Conservation (phyloP, 768 basidiomycete genomes). For the Phlegmacium glaucopus region DNA sequence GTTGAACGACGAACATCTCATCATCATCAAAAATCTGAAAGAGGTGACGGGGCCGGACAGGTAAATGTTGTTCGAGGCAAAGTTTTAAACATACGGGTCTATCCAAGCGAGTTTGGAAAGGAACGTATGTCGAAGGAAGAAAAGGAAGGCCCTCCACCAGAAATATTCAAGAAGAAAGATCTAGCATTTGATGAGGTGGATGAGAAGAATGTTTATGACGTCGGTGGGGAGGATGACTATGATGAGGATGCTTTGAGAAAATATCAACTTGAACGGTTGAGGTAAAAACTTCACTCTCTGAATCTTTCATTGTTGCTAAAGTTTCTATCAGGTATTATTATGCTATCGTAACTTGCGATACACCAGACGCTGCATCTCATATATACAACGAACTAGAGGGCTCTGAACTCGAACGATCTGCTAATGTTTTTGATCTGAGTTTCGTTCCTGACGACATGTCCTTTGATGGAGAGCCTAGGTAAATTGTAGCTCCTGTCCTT, state of each 20-base stretch:
- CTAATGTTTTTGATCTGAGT: constrained; percentile 93
- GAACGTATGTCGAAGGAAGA: constrained; percentile 85
- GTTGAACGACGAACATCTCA: constrained; percentile 10
- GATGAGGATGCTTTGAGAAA: constrained; percentile 84
- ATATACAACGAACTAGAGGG: constrained; percentile 87
- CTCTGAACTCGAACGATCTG: constrained; percentile 93
- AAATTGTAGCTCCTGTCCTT: constrained; percentile 3
- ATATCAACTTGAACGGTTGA: constrained; percentile 90
- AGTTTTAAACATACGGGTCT: constrained; percentile 76
- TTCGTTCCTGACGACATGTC: constrained; percentile 89
- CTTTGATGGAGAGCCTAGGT: constrained; percentile 79
- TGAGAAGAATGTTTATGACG: constrained; percentile 61
- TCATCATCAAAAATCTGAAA: constrained; percentile 12
- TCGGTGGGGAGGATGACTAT: constrained; percentile 72
- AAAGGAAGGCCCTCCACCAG: constrained; percentile 82
- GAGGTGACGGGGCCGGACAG: constrained; percentile 8
- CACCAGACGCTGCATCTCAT: constrained; percentile 69
- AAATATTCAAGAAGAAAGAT: constrained; percentile 66
- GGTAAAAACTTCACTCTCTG: constrained; percentile 46
- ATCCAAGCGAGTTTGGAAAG: constrained; percentile 93
- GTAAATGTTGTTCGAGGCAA: constrained; percentile 52
- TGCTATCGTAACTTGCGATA: constrained; percentile 88
- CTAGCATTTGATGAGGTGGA: constrained; percentile 54
- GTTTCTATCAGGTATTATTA: constrained; percentile 77
- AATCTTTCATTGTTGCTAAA: background rate